These are phyloP conservation scores for Leucosporidium scottii DNA, from an alignment of 768 basidiomycete species.

Conservation along the genomic window DNA sequence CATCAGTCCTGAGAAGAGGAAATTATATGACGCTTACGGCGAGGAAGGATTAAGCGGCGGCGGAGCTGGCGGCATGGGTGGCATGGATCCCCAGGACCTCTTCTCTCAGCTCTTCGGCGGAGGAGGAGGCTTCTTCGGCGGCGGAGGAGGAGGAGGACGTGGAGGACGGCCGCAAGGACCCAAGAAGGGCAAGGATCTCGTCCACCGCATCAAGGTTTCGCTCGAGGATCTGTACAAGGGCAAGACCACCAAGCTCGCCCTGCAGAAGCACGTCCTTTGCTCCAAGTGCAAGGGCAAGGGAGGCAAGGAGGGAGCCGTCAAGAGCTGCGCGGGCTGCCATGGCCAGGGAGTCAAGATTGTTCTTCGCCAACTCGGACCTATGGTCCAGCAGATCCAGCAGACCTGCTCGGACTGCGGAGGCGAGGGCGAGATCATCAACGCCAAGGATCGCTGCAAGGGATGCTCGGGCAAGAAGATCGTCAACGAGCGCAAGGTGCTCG, in stretches of 20 bases:
- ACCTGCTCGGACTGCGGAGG: slow-evolving; percentile 88
- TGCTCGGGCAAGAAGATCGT: slow-evolving; percentile 95
- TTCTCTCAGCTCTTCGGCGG: slow-evolving; percentile 90
- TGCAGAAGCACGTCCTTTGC: slow-evolving; percentile 92
- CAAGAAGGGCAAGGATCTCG: slow-evolving; percentile 94
- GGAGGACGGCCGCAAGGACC: slow-evolving; percentile 56
- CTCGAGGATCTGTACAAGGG: slow-evolving; percentile 98
- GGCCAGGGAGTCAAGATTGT: slow-evolving; percentile 88
- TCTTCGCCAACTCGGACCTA: slow-evolving; percentile 95
- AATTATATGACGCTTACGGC: slow-evolving; percentile 72
- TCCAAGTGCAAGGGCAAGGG: slow-evolving; percentile 90
- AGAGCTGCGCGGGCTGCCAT: slow-evolving; percentile 64
- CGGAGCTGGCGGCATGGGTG: slow-evolving; percentile 69
- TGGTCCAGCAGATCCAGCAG: slow-evolving; percentile 99
- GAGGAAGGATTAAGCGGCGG: slow-evolving; percentile 82
- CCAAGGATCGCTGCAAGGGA: slow-evolving; percentile 79
- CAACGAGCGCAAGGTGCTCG: slow-evolving; percentile 91
- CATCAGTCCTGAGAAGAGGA: slow-evolving; percentile 33
- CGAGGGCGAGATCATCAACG: slow-evolving; percentile 89
- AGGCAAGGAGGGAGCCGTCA: slow-evolving; percentile 93
- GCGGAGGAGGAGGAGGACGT: slow-evolving; percentile 56
- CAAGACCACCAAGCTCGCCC: slow-evolving; percentile 94
- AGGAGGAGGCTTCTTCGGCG: slow-evolving; percentile 49
- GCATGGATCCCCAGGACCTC: slow-evolving; percentile 95
- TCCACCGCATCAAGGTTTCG: slow-evolving; percentile 91